Conservation (phyloP, 2,329 filamentous ascomycete species). For the Exserohilum rostratum region DNA sequence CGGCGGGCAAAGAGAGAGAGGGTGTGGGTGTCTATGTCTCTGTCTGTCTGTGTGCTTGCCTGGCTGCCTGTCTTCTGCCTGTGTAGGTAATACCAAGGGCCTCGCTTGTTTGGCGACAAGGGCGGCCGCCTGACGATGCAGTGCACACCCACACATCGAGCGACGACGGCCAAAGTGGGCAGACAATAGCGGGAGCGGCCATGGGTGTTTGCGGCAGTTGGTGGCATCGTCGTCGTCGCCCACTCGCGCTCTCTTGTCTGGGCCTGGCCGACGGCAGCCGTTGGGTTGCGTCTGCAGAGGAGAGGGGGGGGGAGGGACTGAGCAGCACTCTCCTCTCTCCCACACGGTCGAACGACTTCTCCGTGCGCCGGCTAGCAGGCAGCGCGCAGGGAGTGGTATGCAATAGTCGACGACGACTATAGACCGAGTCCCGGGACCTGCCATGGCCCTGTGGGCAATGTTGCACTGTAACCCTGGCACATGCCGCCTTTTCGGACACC, state of each 20-base stretch:
- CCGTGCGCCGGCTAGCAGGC: background rate
- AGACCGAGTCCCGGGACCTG: background rate
- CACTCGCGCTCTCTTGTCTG: too few relatives aligned
- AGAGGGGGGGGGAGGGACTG: too few relatives aligned
- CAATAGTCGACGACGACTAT: background rate
- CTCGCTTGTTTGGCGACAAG: too few relatives aligned
- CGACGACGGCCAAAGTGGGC: background rate
- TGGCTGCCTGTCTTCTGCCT: too few relatives aligned
- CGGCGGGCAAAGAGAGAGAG: too few relatives aligned
- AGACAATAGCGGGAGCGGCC: background rate
- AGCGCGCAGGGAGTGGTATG: background rate
- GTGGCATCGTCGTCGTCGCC: background rate
- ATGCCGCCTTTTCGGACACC: slow-evolving; percentile 19
- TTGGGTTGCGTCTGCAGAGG: too few relatives aligned
- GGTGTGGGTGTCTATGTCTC: too few relatives aligned
- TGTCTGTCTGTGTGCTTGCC: too few relatives aligned
- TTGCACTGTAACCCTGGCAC: slow-evolving; percentile 24
- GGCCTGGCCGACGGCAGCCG: background rate
- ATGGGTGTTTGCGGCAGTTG: background rate
- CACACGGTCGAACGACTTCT: background rate
- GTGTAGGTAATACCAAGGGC: too few relatives aligned
- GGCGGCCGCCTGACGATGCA: too few relatives aligned
- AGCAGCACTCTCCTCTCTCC: background rate
- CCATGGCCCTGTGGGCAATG: slow-evolving; percentile 10
- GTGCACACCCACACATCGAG: too few relatives aligned